Base-by-base conservation (phyloP, 345 rosid species). In the Eutrema heterophyllum region DNA sequence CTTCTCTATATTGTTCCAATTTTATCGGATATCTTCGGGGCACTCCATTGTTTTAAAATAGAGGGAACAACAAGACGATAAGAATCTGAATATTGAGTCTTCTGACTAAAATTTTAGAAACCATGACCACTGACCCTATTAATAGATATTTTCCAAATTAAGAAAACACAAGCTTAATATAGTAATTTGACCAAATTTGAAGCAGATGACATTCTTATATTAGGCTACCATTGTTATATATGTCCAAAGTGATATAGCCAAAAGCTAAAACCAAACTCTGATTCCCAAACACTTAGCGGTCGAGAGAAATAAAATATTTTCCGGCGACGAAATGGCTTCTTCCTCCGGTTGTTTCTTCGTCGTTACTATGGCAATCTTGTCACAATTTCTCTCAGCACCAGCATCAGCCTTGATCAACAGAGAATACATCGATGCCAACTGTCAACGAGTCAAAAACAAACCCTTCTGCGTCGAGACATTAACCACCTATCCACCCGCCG, bases 251-350 rank as follows among this genome's bases (percentile, higher is more conserved):
- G 15, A 21, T 35, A 24, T 32, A 29, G 29, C 7, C 32, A 44
- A 10, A 59, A 59, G 78, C 52, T 9, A 58, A 67, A 67, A 48
- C 68, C 33, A 74, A 74, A 74, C 49, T 67, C 54, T 16, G 53
- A 39, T 15, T n/a, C 36, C 52, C 30, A 10, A 36, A 48, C 2
- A 29, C 59, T 65, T 57, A 49, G 69, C 21, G 68, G 58, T 45
- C 5, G 7, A 52, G 64, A 61, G 50, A 46, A 53, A 62, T 10
- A 60, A 41, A 50, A 9, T 4, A 4, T 10, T 18, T 68, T 18
- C 52, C 53, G 68, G 10, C 27, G 64, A 60, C 48, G 66, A 52
- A 68, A 76, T 76, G 79, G 65, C 75, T 69, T 54, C 27, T 15
- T 44, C 33, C 7, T 43, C 21, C 1, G 9, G 70, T 69, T 69